Percentiles rank a stretch among this genome's conserved stretches.
Evolutionary conservation across 2,329 filamentous ascomycete species (phyloP).

Genomic region (Lasiodiplodia hormozganensis): DNA sequence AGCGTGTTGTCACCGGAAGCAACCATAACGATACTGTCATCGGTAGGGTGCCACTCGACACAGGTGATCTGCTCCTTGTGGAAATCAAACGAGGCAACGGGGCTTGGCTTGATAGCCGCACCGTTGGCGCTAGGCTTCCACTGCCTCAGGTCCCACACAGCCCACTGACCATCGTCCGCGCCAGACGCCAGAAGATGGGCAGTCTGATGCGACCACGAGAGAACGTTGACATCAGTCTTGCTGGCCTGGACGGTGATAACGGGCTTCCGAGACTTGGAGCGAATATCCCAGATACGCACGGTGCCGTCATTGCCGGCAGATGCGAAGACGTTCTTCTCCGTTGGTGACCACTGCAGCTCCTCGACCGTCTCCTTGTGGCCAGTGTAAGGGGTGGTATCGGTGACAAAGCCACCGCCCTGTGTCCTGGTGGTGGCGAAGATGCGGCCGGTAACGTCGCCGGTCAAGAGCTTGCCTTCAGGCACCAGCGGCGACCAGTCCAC

Average conservation of each 20-base stretch:
- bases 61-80: slow-evolving; percentile 97
- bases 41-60: slow-evolving; percentile 96
- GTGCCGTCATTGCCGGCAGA: slow-evolving; percentile 94
- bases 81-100: slow-evolving; percentile 93
- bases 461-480: slow-evolving; percentile 83
- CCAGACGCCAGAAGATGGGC: slow-evolving; percentile 89
- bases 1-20: slow-evolving; percentile 93
- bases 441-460: slow-evolving; percentile 86
- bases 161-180: slow-evolving; percentile 92
- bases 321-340: slow-evolving; percentile 90
- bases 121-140: slow-evolving; percentile 76
- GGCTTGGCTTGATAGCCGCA: slow-evolving; percentile 65
- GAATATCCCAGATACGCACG: slow-evolving; percentile 93
- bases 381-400: slow-evolving; percentile 81
- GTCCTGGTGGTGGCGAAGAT: slow-evolving; percentile 89
- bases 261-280: slow-evolving; percentile 87
- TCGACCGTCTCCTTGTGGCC: slow-evolving; percentile 88
- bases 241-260: slow-evolving; percentile 87
- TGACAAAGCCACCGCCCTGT: slow-evolving; percentile 87
- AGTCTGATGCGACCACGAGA: slow-evolving; percentile 92
- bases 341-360: slow-evolving; percentile 96
- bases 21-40: slow-evolving; percentile 93
- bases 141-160: slow-evolving; percentile 92
- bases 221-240: slow-evolving; percentile 89
- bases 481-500: slow-evolving; percentile 93